Base-by-base conservation (phyloP, 73 alveolate genomes). In the Paramecium sexaurelia region DNA sequence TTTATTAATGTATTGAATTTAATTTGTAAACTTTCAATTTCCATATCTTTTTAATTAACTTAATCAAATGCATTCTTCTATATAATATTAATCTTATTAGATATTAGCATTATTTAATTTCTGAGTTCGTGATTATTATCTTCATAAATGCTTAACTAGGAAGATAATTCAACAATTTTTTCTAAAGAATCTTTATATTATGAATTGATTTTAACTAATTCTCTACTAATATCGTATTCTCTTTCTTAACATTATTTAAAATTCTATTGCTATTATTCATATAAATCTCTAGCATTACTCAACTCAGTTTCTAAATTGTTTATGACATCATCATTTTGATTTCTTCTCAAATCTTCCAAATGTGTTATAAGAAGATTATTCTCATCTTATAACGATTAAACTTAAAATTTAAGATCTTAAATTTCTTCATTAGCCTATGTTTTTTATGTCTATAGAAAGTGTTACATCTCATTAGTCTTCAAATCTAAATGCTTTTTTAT, bases 281-380 rank as follows among this genome's bases (percentile, higher is more conserved):
- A 78, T n/a, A 78, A 43, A 20, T 41, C 75, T 37, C 55, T 78
- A 20, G 90, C 90, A 78, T 78, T 78, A 7, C 19, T 26, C 8
- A 78, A 43, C 41, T 78, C 90, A 40, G 90, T 78, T 45, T 78
- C 45, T 45, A 78, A 20, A 41, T 45, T 45, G 36, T 41, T 22
- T 5, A 78, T 45, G 1, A 24, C 47, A 7, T 78, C 90, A 9
- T 78, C 68, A 41, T 43, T 39, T 41, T 37, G n/a, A 41, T 78
- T 41, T 43, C 71, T 78, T 78, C 90, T 78, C 68, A 41, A 9
- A 8, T 78, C 90, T 24, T 78, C 90, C 19, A 78, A 43, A 78
- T 78, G 90, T 45, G 40, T 78, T 17, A 78, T 78, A 4, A 78
- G 22, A 5, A 78, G 39, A 78, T 78, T 78, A 45, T 78, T 78